Evolutionary conservation across 169 alveolate genomes (phyloP).

Genomic region (Eimeria sp.): DNA sequence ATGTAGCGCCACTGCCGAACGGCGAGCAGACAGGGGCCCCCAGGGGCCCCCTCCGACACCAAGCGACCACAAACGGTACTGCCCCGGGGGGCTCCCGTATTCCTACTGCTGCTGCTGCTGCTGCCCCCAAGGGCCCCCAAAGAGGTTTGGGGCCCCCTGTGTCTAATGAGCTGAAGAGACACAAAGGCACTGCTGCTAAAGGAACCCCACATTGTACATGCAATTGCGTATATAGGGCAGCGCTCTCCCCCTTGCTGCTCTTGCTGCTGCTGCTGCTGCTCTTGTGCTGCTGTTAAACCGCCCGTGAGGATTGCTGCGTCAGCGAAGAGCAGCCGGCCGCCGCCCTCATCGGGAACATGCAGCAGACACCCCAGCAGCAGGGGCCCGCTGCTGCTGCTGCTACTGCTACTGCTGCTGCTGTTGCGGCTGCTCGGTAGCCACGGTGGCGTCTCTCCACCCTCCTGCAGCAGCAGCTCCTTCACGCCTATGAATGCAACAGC

Average conservation of each 20-base stretch:
- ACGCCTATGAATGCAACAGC: neutral
- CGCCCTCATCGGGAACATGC: neutral
- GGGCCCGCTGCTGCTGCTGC: constrained; percentile 45
- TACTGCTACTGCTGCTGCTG: constrained; percentile 27
- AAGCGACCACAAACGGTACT: constrained; percentile 1
- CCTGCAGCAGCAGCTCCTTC: constrained; percentile 26
- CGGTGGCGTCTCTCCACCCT: neutral
- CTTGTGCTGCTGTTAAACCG: neutral
- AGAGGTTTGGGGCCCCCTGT: neutral
- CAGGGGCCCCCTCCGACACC: neutral
- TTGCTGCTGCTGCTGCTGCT: constrained; percentile 30
- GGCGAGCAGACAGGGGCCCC: constrained; percentile 43
- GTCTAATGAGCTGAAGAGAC: neutral
- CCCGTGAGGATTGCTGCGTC: neutral
- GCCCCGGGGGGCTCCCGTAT: neutral
- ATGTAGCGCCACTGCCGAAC: neutral
- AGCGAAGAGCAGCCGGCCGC: constrained; percentile 7
- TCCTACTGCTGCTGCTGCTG: neutral
- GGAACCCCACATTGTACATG: neutral
- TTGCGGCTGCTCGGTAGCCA: neutral
- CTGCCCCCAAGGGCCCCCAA: neutral
- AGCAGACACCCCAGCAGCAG: constrained; percentile 17
- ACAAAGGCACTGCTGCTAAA: constrained; percentile 11
- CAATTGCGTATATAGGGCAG: neutral
- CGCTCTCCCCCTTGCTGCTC: neutral